A percentile compares a stretch with the other conserved stretches of the same genome.
Conservation (phyloP, 2,329 filamentous ascomycete species). For the Beauveria brongniartii region DNA sequence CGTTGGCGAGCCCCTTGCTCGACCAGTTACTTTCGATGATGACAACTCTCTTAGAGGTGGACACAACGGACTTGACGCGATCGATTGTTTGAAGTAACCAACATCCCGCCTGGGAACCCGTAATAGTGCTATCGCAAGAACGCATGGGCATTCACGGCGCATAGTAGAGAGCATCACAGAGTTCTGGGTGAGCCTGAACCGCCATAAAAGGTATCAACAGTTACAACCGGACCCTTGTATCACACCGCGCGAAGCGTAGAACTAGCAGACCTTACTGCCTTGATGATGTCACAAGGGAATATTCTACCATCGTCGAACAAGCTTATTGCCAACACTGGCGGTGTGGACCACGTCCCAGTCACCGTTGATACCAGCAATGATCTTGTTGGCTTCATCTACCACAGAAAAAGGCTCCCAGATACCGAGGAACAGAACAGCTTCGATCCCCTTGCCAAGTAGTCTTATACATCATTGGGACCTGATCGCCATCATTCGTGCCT, state of each 20-base stretch:
- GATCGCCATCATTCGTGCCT: constrained; percentile 64
- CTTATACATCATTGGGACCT: constrained; percentile 53
- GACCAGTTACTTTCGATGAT: constrained; percentile 87
- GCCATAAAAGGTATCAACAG: constrained; percentile 74
- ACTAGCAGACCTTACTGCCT: constrained; percentile 51
- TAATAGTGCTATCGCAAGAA: constrained; percentile 65
- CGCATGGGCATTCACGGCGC: constrained; percentile 76
- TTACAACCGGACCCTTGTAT: constrained; percentile 66
- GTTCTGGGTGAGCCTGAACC: constrained; percentile 54
- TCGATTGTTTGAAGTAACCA: constrained; percentile 55
- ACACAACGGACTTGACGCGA: constrained; percentile 33
- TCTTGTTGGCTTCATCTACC: constrained; percentile 46
- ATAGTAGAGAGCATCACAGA: constrained; percentile 69
- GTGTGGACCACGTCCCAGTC: constrained; percentile 65
- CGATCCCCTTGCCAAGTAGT: constrained; percentile 58
- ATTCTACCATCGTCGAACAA: constrained; percentile 61
- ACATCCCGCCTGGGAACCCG: constrained; percentile 52
- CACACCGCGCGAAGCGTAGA: constrained; percentile 50
- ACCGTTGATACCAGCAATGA: constrained; percentile 49
- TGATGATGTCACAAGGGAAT: constrained; percentile 45
- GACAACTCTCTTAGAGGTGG: constrained; percentile 51
- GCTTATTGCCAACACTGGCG: constrained; percentile 73
- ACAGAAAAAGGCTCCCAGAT: constrained; percentile 57
- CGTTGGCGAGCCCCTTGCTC: constrained; percentile 56
- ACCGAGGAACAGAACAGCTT: constrained; percentile 73